phyloP scores from a whole-genome alignment of 2,329 filamentous ascomycete species.

The Cercospora berteroae region DNA sequence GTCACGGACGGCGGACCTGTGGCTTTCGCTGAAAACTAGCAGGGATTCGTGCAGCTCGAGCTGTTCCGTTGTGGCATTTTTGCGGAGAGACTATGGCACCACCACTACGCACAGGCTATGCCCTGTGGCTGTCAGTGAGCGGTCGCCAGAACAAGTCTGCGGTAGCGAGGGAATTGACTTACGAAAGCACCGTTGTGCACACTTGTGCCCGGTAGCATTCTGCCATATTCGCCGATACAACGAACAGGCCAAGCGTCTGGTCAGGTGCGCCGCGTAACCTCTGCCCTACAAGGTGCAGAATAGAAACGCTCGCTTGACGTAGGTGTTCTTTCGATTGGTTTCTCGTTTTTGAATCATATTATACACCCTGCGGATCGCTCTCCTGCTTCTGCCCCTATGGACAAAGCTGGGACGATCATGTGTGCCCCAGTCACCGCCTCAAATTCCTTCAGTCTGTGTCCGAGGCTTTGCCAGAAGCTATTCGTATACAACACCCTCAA shows the following conservation, averaged over 20 bases:
- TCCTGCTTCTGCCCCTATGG: not conserved
- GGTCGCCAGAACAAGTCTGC: not conserved
- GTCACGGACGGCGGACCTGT: not conserved
- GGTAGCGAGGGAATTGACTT: not conserved
- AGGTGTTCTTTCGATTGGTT: not conserved
- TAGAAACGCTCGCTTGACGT: not conserved
- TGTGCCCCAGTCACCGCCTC: not conserved
- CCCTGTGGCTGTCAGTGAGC: not conserved
- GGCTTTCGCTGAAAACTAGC: not conserved
- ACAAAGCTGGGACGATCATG: not conserved
- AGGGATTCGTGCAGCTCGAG: not conserved
- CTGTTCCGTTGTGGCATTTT: not conserved
- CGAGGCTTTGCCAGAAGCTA: not conserved
- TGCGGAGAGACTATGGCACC: not conserved
- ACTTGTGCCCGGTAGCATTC: not conserved
- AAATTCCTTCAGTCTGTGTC: not conserved
- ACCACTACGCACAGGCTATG: not conserved
- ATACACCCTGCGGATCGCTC: not conserved
- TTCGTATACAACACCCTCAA: conserved; percentile 5
- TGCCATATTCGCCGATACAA: not conserved
- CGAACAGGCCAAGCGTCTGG: not conserved
- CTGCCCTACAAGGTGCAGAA: not conserved
- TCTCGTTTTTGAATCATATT: not conserved
- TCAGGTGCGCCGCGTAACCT: not conserved
- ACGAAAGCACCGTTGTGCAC: not conserved